These are phyloP conservation scores for Cryptococcus neoformans DNA, from an alignment of 1,284 basidiomycete genomes.

Conservation along the genomic window DNA sequence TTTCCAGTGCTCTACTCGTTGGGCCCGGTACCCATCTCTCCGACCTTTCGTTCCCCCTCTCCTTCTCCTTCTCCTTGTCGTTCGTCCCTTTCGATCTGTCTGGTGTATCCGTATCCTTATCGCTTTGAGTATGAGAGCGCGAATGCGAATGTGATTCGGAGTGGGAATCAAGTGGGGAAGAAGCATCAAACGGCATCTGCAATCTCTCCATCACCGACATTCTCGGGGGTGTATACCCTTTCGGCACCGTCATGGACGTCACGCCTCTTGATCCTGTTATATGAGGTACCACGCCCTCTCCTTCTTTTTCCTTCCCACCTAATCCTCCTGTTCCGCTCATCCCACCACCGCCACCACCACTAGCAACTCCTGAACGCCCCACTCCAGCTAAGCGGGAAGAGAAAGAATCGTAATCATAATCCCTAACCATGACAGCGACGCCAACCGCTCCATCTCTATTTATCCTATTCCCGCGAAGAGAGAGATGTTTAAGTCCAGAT, in stretches of 20 bases:
- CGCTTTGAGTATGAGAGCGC: background rate
- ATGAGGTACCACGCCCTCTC: too few species aligned
- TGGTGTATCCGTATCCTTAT: too few species aligned
- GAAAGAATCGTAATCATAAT: constrained; percentile 55
- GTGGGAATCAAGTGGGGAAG: background rate
- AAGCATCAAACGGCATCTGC: background rate
- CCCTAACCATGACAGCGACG: constrained; percentile 90
- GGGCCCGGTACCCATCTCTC: constrained; percentile 13
- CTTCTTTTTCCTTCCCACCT: too few species aligned
- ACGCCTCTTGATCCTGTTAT: constrained; percentile 62
- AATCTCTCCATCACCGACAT: constrained; percentile 5
- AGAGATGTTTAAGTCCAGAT: constrained; percentile 79
- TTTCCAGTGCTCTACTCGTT: constrained; percentile 52
- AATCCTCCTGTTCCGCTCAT: too few species aligned
- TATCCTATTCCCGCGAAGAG: constrained; percentile 80
- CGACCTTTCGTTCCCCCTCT: background rate
- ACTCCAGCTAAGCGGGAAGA: too few species aligned
- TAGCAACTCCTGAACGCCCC: too few species aligned
- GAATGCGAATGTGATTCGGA: background rate
- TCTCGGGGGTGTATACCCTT: constrained; percentile 38
- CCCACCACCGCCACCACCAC: too few species aligned
- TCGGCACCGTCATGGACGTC: constrained; percentile 61
- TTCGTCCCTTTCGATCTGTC: too few species aligned
- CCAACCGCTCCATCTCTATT: constrained; percentile 77
- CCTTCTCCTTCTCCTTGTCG: background rate